Evolutionary conservation across 2,329 filamentous ascomycete species (phyloP).

Genomic region (Nemania sp.): DNA sequence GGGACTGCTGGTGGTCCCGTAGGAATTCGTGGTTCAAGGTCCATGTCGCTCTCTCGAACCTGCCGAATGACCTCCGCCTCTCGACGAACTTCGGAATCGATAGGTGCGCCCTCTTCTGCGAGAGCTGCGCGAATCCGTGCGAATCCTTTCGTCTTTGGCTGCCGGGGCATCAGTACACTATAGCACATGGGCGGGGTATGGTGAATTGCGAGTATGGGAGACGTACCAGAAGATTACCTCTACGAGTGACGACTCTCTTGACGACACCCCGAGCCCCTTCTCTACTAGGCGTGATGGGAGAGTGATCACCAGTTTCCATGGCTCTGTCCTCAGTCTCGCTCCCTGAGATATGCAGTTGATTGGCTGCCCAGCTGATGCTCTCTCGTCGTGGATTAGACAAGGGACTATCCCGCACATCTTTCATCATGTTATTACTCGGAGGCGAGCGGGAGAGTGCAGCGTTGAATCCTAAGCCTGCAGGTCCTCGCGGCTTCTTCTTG

Average conservation of each 20-base stretch:
- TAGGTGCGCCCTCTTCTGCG: slow-evolving; percentile 81
- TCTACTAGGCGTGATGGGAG: slow-evolving; percentile 49
- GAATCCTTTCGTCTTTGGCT: slow-evolving; percentile 97
- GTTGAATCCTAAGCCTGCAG: slow-evolving; percentile 56
- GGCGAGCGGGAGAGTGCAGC: slow-evolving; percentile 71
- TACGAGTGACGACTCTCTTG: slow-evolving; percentile 77
- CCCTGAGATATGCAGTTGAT: slow-evolving; percentile 80
- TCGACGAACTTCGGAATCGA: slow-evolving; percentile 84
- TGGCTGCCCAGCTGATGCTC: slow-evolving; percentile 87
- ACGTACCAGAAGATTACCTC: slow-evolving; percentile 83
- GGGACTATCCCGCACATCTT: slow-evolving; percentile 42
- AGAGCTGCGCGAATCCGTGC: slow-evolving; percentile 89
- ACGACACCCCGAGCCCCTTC: slow-evolving; percentile 75
- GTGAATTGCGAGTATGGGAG: slow-evolving; percentile 31
- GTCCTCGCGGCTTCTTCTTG: slow-evolving; percentile 53
- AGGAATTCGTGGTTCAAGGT: slow-evolving; percentile 52
- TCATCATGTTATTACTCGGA: slow-evolving; percentile 50
- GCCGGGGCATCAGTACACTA: slow-evolving; percentile 18
- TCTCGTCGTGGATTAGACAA: slow-evolving; percentile 68
- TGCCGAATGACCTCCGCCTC: slow-evolving; percentile 96
- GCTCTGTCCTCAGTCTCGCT: slow-evolving; percentile 78
- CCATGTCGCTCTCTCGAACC: slow-evolving; percentile 85
- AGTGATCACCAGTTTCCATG: slow-evolving; percentile 50
- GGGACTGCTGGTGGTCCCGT: slow-evolving; percentile 40
- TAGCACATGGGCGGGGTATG: background rate